Base-by-base conservation (phyloP, 805 yeast species). In the Suhomyces sp. region DNA sequence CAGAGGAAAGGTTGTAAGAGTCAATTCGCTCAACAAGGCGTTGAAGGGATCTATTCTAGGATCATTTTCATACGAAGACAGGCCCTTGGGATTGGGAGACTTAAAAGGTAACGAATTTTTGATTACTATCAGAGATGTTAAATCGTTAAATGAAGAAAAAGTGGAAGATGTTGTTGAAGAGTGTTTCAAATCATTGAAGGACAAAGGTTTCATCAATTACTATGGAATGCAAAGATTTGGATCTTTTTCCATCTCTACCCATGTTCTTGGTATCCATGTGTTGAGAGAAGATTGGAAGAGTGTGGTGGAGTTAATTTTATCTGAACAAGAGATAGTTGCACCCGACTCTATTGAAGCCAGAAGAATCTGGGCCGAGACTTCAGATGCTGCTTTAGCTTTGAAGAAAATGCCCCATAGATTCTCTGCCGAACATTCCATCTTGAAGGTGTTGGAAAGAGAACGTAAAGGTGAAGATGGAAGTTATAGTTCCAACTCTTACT, bases 161-260 rank as follows among this genome's bases (percentile, higher is more conserved):
- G 54, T 78, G 15, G 76, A 75, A 25, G 63, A 68, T 10, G 64
- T 70, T 3, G 65, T 88, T 12, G 55, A 58, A 10, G 55, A 65
- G 7, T 73, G 88, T 17, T 69, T 90, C 45, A 54, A 66, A 4
- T 73, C 87, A 0, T 65, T 91, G 34, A 65, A 68, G 33, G 68
- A 67, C 1, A 68, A 73, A 19, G 99, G 99, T 0, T 93, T 87
- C 52, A 83, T 93, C 44, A 93, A 93, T 59, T 93, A 93, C 55
- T 93, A 76, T 57, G 99, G 99, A n/a, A 83, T 93, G 90, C 99
- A 93, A 67, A 71, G 99, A 53, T 93, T 93, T 58, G 99, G 99
- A 19, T 90, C 98, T 0, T 91, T 88, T 53, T 85, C 96, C 9
- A 72, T 88, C 19, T 87, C 98, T 2, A 90, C 98, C 0, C 97